A percentile compares a stretch with the other conserved stretches of the same genome.
phyloP scores from a whole-genome alignment of 345 rosid species.

The Cardamine chenopodiifolia region DNA sequence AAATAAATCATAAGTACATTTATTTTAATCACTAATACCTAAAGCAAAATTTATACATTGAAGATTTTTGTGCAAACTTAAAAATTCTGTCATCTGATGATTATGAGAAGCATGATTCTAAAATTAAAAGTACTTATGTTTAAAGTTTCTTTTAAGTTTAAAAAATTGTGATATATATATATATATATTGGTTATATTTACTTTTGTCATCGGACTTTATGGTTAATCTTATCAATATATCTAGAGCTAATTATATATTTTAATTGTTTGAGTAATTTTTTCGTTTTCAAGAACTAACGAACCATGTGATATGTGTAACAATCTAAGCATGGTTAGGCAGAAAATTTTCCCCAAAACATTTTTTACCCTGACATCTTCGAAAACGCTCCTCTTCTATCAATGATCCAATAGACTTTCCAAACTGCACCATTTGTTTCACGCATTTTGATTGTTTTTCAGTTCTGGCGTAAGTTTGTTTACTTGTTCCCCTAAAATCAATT shows the following conservation, averaged over 20 bases:
- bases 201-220: no score
- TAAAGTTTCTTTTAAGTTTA: no score
- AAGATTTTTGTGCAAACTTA: not conserved
- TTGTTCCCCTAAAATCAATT: not conserved
- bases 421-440: not conserved
- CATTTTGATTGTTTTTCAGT: not conserved
- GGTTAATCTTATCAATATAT: no score
- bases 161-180: not conserved
- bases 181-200: no score
- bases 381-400: not conserved
- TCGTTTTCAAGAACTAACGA: not conserved
- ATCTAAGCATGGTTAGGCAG: not conserved
- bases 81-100: not conserved
- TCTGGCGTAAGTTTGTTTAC: not conserved
- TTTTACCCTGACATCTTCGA: not conserved
- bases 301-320: constrained; percentile 19
- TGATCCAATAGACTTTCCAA: not conserved
- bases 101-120: not conserved
- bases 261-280: not conserved
- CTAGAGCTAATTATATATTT: no score
- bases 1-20: no score
- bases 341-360: not conserved
- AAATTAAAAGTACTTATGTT: not conserved
- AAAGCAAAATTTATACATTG: no score
- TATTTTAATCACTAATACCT: no score